Base-by-base conservation (phyloP, 345 rosid genomes). In the Pugionium cornutum region DNA sequence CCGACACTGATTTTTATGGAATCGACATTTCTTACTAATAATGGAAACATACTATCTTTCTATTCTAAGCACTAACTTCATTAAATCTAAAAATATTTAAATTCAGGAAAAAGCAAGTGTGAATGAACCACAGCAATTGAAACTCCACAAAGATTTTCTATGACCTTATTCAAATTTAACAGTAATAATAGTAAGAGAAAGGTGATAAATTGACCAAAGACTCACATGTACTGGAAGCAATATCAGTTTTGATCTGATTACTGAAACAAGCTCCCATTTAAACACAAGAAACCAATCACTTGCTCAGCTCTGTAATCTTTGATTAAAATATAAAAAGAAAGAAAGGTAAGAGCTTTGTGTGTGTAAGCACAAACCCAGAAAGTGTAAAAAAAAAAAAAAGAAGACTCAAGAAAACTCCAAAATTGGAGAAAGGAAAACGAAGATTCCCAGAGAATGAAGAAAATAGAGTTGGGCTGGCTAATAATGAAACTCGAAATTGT, bases 201-300 rank as follows among this genome's bases (percentile, higher is more conserved):
- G 57, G 6, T 3, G 42, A 8, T 7, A 37, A 43, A 53, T 45
- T 66, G 39, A 39, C 40, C 30, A 9, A 11, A 11, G 4, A 67
- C 62, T 54, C 58, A 91, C 98, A 95, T 36, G 95, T 80, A 66
- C 76, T 54, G 8, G 85, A 81, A 51, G 86, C 80, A 73, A 79
- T 83, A 71, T 89, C 92, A 9, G 95, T 85, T 78, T 79, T 91
- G 80, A 89, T 82, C 74, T 85, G 87, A 61, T 87, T 86, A 65
- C 98, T 91, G 80, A 81, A 87, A 65, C 98, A 91, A 55, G 81
- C 83, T 76, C 98, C 98, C 96, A 91, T 89, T 52, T 40, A 47
- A 41, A 67, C 62, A 7, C 33, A 61, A 70, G 11, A 62, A 44
- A 53, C 69, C 30, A 50, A 50, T 56, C 39, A 72, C 66, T 42